Evolutionary conservation across 768 basidiomycete genomes (phyloP), one percentile per base, ranked within the genome.

Genomic region (Sarcodon sp.): DNA sequence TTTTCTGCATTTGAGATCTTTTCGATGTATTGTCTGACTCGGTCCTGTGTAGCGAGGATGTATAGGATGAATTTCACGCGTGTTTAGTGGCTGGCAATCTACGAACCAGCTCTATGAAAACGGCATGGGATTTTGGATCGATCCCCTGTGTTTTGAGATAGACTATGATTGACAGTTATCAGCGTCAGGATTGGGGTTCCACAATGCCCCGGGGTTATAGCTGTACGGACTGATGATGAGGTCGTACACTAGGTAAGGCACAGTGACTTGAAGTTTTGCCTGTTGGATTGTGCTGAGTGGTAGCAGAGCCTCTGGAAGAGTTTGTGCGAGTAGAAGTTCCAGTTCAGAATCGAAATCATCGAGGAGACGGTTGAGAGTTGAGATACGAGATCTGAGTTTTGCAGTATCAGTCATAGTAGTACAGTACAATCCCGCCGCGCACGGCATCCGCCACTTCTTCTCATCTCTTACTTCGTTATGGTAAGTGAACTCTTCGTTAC

Each of bases 241-340:
- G 61, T 90, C 87, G 57, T 91, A 87, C 3, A 84, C 71, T 32
- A 87, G 69, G 63, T 91, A 91, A n/a, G 87, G 85, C 38, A 91
- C 58, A 34, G 78, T 68, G 5, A 80, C 80, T 53, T 91, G 84
- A 3, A 90, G 63, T 61, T 89, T 88, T 21, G 87, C 88, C 56
- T 87, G 84, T 50, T 88, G 81, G 16, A 91, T 68, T 6, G 78
- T 76, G 51, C 86, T 79, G 21, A 89, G 69, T 10, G 69, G 69
- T 18, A 81, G 62, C 12, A 80, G 58, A 0, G 79, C 77, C 54
- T 88, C 83, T 5, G 80, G 73, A 11, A 91, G 70, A 2, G 83
- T 70, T 50, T 81, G 75, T 0, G 80, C 62, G 38, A 90, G 70
- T 9, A 91, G 65, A 6, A 83, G 79, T 12, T 79, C 77, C 1